Conservation (phyloP, 2,329 filamentous ascomycete species). For the Stemphylium vesicarium region DNA sequence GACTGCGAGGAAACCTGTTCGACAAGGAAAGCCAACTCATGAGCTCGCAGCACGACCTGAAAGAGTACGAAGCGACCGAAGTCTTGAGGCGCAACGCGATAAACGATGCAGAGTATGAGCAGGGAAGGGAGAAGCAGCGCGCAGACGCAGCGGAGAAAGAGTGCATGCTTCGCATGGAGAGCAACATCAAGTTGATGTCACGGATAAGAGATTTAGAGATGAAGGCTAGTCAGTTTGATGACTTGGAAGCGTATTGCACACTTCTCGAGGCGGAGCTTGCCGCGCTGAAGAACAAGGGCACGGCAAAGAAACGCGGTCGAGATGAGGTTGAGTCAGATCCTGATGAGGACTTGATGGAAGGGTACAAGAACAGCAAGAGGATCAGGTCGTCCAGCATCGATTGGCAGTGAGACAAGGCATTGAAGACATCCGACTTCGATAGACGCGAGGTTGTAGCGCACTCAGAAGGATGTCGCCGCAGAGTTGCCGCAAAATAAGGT, state of each 20-base stretch:
- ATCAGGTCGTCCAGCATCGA: background rate
- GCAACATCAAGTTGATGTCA: background rate
- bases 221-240: background rate
- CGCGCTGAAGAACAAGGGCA: background rate
- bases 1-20: background rate
- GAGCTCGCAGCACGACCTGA: background rate
- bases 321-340: background rate
- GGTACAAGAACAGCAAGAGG: background rate
- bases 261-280: background rate
- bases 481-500: conserved; percentile 3
- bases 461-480: background rate
- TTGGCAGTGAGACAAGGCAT: background rate
- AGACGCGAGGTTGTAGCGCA: background rate
- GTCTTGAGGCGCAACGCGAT: background rate
- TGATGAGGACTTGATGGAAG: background rate
- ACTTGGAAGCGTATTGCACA: conserved; percentile 3
- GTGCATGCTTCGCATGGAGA: background rate
- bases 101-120: background rate
- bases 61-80: conserved; percentile 1
- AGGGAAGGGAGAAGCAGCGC: background rate
- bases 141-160: conserved; percentile 1
- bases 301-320: background rate
- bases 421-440: background rate
- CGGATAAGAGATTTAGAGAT: background rate
- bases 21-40: conserved; percentile 3